Evolutionary conservation across 2,329 filamentous ascomycete species (phyloP), one percentile per base, ranked within the genome.

Genomic region (Fusarium sp.): DNA sequence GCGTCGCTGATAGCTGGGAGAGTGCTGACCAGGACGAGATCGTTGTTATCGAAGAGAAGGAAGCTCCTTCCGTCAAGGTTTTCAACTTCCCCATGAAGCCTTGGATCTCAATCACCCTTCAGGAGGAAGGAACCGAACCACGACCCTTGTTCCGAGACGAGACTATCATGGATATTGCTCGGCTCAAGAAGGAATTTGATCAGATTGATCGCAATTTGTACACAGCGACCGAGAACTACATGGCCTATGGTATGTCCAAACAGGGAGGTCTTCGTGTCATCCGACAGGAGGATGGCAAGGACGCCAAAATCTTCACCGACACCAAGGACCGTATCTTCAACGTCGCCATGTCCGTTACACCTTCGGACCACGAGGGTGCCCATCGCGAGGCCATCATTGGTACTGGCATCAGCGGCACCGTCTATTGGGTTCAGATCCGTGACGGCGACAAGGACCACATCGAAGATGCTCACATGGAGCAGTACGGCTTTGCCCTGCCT

Each of bases 1-100:
- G 86, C 22, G 84, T 94, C 46, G 92, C 89, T n/a, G 94, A 97
- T 68, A 94, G 90, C 79, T 97, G 94, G 94, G 94, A 97, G 82
- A 96, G 90, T 68, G 92, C 91, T 6, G 93, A 94, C 56, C 89
- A 90, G 66, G 90, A 91, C 62, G 85, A 89, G 75, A 84, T 88
- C 75, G 83, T 86, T 20, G 83, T 86, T 46, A 86, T 88, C 33
- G 91, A 93, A 77, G 89, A 91, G 70, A 89, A 89, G 60, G 86
- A 88, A 51, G 79, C 87, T 6, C 82, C 84, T 45, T 85, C 89
- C 26, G 89, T 97, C 69, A 90, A 88, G 76, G 94, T 98, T 46
- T 96, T 92, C 83, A 97, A 97, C 79, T 97, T 99, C 78, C 96
- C 96, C 17, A 93, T 99, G 90, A 93, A 92, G 79, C 96, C 96